Base-by-base conservation (phyloP, 768 basidiomycete genomes). In the Auricularia cornea region DNA sequence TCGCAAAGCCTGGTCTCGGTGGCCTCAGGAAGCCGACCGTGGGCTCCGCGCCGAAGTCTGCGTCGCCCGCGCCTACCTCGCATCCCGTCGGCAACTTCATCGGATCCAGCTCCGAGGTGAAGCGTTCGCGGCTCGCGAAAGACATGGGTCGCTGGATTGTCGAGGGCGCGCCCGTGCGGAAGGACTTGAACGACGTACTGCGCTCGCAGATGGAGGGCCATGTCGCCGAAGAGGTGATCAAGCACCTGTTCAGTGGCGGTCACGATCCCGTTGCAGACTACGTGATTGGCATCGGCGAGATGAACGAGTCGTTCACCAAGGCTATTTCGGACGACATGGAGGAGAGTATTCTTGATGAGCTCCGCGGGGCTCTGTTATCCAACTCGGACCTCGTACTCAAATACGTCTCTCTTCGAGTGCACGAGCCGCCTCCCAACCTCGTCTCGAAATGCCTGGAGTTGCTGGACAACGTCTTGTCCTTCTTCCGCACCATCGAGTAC, bases 181-280 rank as follows among this genome's bases (percentile, higher is more conserved):
- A 92, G 71, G 96, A 98, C 69, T 80, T 98, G 16, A 84, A 88
- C 40, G 96, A 98, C 48, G 76, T 87, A 14, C 78, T 98, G 59
- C 89, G 92, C 68, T 84, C 81, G 66, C 97, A 99, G 74, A 98
- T 98, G 94, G 94, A 95, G 67, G 81, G 86, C 10, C 83, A 89
- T 69, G 80, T 84, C 5, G 89, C 89, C 3, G 86, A 88, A 65
- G 89, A 94, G 2, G 75, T 98, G 2, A 73, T 90, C 14, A 74
- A 83, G 3, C 84, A 84, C 31, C 79, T 99, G 31, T 99, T 98
- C 78, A 98, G 96, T 70, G 91, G 90, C 65, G 97, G 97, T 69
- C 97, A 98, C 73, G 92, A 89, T 67, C 92, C 94, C 5, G 88
- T 98, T 66, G 95, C 93, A 68, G 97, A 98, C 72, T 87, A 90